A percentile compares a stretch with the other conserved stretches of the same genome.
phyloP scores from a whole-genome alignment of 2,329 filamentous ascomycete species.

The Bipolaris bicolor region DNA sequence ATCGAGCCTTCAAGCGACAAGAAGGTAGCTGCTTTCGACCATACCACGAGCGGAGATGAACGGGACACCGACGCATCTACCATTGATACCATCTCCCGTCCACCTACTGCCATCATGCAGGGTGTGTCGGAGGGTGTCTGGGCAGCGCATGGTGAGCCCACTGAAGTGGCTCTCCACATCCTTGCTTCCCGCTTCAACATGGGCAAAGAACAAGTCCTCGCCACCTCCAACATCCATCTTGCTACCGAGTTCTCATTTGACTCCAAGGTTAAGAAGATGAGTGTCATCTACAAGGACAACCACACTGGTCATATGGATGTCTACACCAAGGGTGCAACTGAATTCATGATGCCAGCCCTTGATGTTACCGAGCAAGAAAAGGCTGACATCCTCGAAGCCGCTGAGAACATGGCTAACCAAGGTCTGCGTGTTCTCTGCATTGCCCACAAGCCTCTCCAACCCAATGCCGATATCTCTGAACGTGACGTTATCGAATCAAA shows the following conservation, averaged over 20 bases:
- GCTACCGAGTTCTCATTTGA: constrained; percentile 50
- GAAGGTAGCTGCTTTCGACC: constrained; percentile 50
- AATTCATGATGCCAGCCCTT: constrained; percentile 45
- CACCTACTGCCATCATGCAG: constrained; percentile 36
- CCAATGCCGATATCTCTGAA: constrained; percentile 37
- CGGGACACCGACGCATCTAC: constrained; percentile 43
- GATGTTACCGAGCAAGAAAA: constrained; percentile 40
- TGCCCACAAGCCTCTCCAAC: constrained; percentile 42
- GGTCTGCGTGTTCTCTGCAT: constrained; percentile 49
- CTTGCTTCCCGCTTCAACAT: constrained; percentile 49
- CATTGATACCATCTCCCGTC: constrained; percentile 37
- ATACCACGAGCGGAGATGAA: constrained; percentile 34
- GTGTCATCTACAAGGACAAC: constrained; percentile 47
- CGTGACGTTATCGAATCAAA: constrained; percentile 70
- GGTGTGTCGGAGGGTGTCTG: constrained; percentile 30
- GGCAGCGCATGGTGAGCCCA: constrained; percentile 48
- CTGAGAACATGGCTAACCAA: constrained; percentile 47
- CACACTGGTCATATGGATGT: constrained; percentile 38
- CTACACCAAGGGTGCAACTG: constrained; percentile 49
- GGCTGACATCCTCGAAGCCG: constrained; percentile 11
- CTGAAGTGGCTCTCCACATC: constrained; percentile 49
- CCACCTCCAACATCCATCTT: constrained; percentile 37
- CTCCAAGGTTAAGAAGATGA: constrained; percentile 51
- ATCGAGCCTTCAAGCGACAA: constrained; percentile 59
- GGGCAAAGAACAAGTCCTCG: constrained; percentile 40